A percentile compares a stretch with the other conserved stretches of the same genome.
phyloP scores from a whole-genome alignment of 2,329 filamentous ascomycete species.

The Pleurostoma richardsiae region DNA sequence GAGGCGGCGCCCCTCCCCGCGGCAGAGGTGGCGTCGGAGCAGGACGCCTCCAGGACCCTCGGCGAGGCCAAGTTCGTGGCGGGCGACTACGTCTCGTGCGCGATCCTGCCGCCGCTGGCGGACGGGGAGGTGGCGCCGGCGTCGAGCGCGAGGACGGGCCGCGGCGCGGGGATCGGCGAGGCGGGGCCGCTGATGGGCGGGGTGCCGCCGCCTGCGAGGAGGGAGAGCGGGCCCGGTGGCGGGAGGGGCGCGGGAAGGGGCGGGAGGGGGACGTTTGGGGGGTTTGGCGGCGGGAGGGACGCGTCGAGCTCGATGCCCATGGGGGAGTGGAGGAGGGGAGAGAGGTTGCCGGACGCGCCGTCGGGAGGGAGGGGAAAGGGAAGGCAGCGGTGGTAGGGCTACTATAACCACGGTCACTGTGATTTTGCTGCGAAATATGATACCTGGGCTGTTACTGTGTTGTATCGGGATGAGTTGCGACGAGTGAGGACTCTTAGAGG shows the following conservation, averaged over 20 bases:
- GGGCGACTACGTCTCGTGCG: slow-evolving; percentile 83
- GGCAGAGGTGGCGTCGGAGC: slow-evolving; percentile 34
- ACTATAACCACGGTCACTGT: background rate
- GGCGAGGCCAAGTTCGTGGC: slow-evolving; percentile 76
- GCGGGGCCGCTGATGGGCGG: slow-evolving; percentile 19
- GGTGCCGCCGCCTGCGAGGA: slow-evolving; percentile 19
- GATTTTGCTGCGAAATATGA: no score
- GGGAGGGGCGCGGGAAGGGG: slow-evolving; percentile 28
- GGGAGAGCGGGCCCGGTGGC: slow-evolving; percentile 39
- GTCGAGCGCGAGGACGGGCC: slow-evolving; percentile 39
- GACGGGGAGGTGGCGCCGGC: slow-evolving; percentile 64
- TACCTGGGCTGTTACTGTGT: no score
- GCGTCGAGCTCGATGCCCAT: slow-evolving; percentile 32
- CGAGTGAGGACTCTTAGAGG: no score
- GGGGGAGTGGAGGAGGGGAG: slow-evolving; percentile 65
- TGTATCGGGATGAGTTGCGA: no score
- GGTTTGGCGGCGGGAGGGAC: slow-evolving; percentile 29
- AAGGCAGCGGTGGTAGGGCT: slow-evolving; percentile 25
- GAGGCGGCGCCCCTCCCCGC: slow-evolving; percentile 19
- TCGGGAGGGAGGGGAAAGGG: slow-evolving; percentile 36
- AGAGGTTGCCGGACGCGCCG: slow-evolving; percentile 51
- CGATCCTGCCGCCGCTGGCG: slow-evolving; percentile 68
- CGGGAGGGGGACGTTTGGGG: slow-evolving; percentile 22
- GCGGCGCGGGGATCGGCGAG: slow-evolving; percentile 31
- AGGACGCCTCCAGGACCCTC: slow-evolving; percentile 68